Base-by-base conservation (phyloP, 306 rosid genomes). In the Bauhinia variegata region DNA sequence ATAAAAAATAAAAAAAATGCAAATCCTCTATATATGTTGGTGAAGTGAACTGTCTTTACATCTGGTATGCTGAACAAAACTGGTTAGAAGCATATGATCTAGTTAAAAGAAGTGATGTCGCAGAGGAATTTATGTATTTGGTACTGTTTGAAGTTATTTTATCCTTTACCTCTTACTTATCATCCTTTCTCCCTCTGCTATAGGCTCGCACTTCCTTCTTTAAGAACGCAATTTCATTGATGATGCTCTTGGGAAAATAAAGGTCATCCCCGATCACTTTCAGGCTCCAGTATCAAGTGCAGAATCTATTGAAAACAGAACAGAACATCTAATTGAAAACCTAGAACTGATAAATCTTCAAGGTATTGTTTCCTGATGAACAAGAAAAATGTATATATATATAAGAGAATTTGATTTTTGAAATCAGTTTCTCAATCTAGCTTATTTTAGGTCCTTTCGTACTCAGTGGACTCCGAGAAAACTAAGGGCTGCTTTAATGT, bases 191-290 rank as follows among this genome's bases (percentile, higher is more conserved):
- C 49, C 44, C 44, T 48, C 70, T 42, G 46, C 66, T 38, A 15
- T 70, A 74, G 53, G 52, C 16, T 44, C 56, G n/a, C 34, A 15
- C 53, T 31, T 46, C 37, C 28, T 53, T 48, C 57, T 43, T 57
- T 47, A 82, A 73, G 65, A 64, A 60, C 47, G 10, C 44, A 63
- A 68, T 72, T 83, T 79, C 72, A 88, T 93, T 97, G 99, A 93
- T 85, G 97, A 86, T 76, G 51, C 80, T 50, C 80, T 73, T 69
- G 66, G 84, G 11, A 93, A 75, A 74, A 47, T 89, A 80, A 90
- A 86, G 81, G 67, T 93, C 53, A 78, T 88, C 61, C 82, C 79
- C 30, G 85, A 86, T 75, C 96, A 93, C 75, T 93, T 93, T 77
- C 84, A 77, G 76, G 64, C 81, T 77, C 76, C 92, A 63, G 42